Evolutionary conservation across 2,329 filamentous ascomycete genomes (phyloP).

Genomic region (Acephala macrosclerotiorum): DNA sequence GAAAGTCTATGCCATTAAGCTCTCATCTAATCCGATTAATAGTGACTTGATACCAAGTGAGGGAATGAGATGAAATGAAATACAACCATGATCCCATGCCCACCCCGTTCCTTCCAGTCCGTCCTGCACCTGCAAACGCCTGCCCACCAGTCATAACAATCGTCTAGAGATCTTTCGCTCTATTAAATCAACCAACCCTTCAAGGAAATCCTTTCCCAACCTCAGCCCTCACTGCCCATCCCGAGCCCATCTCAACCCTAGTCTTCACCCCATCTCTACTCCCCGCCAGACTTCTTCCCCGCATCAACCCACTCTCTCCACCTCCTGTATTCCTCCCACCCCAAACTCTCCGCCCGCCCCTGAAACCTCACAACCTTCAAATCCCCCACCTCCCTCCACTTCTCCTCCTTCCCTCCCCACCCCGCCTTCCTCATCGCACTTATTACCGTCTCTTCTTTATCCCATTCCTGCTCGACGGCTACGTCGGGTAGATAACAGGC

Average conservation of each 20-base stretch:
- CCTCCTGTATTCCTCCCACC: conserved; percentile 76
- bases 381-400: conserved; percentile 78
- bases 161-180: background rate
- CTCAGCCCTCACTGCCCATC: background rate
- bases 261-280: background rate
- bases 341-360: conserved; percentile 77
- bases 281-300: conserved; percentile 18
- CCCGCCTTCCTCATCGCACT: conserved; percentile 95
- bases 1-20: too few species aligned
- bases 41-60: background rate
- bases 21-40: too few species aligned
- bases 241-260: background rate
- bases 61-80: background rate
- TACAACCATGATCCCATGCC: background rate
- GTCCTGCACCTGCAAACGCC: background rate
- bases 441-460: conserved; percentile 87
- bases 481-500: conserved; percentile 94
- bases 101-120: background rate
- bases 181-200: background rate
- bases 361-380: conserved; percentile 86
- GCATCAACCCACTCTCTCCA: conserved; percentile 76
- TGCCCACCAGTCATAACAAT: background rate
- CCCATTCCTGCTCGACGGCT: conserved; percentile 92
- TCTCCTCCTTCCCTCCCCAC: conserved; percentile 72
- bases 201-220: background rate